These are phyloP conservation scores for Cadophora sp. DNA, from an alignment of 2,329 filamentous ascomycete species.

Conservation along the genomic window DNA sequence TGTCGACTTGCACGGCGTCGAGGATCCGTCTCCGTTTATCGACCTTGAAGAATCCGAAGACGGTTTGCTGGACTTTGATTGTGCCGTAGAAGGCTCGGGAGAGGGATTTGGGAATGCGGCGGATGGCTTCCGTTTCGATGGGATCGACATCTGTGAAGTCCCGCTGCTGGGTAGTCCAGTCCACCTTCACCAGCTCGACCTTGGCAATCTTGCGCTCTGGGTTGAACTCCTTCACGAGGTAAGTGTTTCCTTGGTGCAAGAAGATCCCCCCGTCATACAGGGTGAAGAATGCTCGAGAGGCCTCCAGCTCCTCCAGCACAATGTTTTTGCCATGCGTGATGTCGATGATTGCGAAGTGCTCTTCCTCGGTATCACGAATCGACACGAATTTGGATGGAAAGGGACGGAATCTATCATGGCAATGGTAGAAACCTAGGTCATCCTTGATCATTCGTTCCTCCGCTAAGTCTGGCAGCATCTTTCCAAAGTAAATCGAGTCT, in stretches of 20 bases:
- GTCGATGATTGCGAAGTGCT: conserved; percentile 94
- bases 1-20: conserved; percentile 91
- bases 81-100: conserved; percentile 83
- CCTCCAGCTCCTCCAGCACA: conserved; percentile 94
- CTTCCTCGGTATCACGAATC: conserved; percentile 87
- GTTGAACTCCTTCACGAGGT: conserved; percentile 88
- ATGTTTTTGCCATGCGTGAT: conserved; percentile 81
- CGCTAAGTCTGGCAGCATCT: conserved; percentile 74
- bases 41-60: conserved; percentile 98
- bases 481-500: conserved; percentile 81
- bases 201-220: conserved; percentile 82
- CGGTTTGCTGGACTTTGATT: conserved; percentile 85
- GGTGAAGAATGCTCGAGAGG: conserved; percentile 92
- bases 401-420: conserved; percentile 86
- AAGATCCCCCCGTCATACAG: conserved; percentile 98
- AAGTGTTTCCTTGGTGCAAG: conserved; percentile 92
- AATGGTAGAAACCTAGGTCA: conserved; percentile 84
- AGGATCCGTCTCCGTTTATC: conserved; percentile 84
- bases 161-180: conserved; percentile 93
- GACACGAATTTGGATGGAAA: conserved; percentile 82
- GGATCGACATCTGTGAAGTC: conserved; percentile 96
- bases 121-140: conserved; percentile 87
- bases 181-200: conserved; percentile 87
- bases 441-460: conserved; percentile 77
- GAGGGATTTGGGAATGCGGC: conserved; percentile 66